Evolutionary conservation across 371 early-diverging fungal species (phyloP).

Genomic region (Mortierella sp.): DNA sequence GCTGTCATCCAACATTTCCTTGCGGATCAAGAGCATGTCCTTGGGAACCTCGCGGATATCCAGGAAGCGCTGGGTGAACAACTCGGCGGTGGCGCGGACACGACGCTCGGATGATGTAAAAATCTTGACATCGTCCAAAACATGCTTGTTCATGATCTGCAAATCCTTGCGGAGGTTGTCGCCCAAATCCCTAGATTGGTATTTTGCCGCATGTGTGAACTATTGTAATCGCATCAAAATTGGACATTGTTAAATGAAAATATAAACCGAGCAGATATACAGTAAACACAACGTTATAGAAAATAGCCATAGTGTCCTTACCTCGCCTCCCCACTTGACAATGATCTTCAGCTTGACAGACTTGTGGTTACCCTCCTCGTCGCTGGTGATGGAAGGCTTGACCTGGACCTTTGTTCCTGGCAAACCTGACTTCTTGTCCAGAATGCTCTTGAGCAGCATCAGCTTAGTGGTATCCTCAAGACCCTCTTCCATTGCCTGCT

Average conservation of each 20-base stretch:
- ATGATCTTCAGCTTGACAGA: conserved; percentile 89
- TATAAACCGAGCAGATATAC: not conserved
- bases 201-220: conserved; percentile 96
- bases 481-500: conserved; percentile 67
- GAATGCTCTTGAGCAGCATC: conserved; percentile 76
- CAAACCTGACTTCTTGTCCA: conserved; percentile 85
- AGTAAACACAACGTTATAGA: not conserved
- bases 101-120: conserved; percentile 92
- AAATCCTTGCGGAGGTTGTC: conserved; percentile 95
- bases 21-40: conserved; percentile 77
- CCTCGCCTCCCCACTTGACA: conserved; percentile 98
- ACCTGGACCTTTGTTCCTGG: conserved; percentile 96
- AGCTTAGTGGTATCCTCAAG: conserved; percentile 72
- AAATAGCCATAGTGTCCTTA: conserved; percentile 22
- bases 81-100: conserved; percentile 90
- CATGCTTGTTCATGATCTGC: conserved; percentile 84
- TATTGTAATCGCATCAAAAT: conserved; percentile 27
- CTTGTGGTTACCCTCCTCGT: conserved; percentile 58
- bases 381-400: conserved; percentile 82
- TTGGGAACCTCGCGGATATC: conserved; percentile 69
- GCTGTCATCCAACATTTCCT: conserved; percentile 95
- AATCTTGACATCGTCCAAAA: conserved; percentile 91
- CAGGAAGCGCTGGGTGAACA: conserved; percentile 85
- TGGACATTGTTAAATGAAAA: not conserved
- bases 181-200: conserved; percentile 93